A percentile compares a stretch with the other conserved stretches of the same genome.
These are phyloP conservation scores for Floccularia luteovirens DNA, from an alignment of 768 basidiomycete genomes.

Conservation along the genomic window DNA sequence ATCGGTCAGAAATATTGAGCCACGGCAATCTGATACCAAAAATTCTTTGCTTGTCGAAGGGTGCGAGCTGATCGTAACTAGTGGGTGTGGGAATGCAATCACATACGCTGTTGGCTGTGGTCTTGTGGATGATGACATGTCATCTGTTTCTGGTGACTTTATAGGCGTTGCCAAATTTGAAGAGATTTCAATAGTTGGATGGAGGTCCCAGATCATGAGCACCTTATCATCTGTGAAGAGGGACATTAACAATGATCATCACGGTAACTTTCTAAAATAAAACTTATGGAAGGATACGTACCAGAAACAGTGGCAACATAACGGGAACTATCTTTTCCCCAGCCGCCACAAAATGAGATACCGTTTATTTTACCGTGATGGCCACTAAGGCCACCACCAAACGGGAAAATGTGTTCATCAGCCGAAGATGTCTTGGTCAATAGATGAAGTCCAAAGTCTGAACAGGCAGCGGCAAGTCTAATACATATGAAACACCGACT, in stretches of 20 bases:
- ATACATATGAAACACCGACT: constrained; percentile 3
- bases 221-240: constrained; percentile 61
- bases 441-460: constrained; percentile 65
- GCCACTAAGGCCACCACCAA: constrained; percentile 76
- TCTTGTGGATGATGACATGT: constrained; percentile 28
- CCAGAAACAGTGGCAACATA: constrained; percentile 82
- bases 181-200: constrained; percentile 41
- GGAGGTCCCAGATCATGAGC: constrained; percentile 85
- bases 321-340: constrained; percentile 54
- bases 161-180: constrained; percentile 25
- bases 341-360: constrained; percentile 75
- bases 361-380: constrained; percentile 76
- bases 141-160: constrained; percentile 16
- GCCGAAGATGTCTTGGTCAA: constrained; percentile 47
- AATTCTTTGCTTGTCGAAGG: constrained; percentile 72
- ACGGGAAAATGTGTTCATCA: constrained; percentile 52
- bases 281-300: constrained; percentile 14
- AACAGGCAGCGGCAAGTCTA: constrained; percentile 62
- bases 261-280: constrained; percentile 1
- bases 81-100: constrained; percentile 65
- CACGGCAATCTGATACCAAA: constrained; percentile 67
- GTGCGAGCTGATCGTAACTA: constrained; percentile 63
- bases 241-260: constrained; percentile 4
- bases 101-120: constrained; percentile 75
- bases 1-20: constrained; percentile 72